A percentile compares a stretch with the other conserved stretches of the same genome.
phyloP scores from a whole-genome alignment of 768 basidiomycete genomes.

The Russula compacta region DNA sequence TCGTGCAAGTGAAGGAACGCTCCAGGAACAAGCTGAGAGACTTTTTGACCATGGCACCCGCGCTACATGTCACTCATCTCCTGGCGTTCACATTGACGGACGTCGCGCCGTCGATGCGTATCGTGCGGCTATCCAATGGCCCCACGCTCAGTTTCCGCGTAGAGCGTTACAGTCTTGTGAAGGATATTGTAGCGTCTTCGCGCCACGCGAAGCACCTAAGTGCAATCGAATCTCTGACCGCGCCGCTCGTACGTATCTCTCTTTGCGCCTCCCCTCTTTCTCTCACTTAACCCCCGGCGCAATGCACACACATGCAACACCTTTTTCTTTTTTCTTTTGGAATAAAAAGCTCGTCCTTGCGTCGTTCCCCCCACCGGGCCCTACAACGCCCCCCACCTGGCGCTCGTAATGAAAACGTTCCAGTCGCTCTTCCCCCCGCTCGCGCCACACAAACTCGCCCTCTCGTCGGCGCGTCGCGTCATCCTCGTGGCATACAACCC shows the following conservation, averaged over 20 bases:
- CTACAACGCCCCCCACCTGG: constrained; percentile 74
- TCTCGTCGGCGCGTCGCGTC: constrained; percentile 87
- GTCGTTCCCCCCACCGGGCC: constrained; percentile 70
- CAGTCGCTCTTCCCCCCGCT: constrained; percentile 95
- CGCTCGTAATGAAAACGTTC: constrained; percentile 91
- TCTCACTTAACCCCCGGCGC: background rate
- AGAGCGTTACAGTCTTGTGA: constrained; percentile 87
- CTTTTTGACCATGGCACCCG: constrained; percentile 85
- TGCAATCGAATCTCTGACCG: constrained; percentile 75
- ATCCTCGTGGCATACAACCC: constrained; percentile 89
- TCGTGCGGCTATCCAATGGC: constrained; percentile 80
- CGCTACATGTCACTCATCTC: constrained; percentile 84
- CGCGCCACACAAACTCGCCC: constrained; percentile 64
- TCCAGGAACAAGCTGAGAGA: constrained; percentile 87
- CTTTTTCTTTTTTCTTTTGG: constrained; percentile 1
- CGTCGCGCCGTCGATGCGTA: constrained; percentile 75
- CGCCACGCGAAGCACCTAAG: constrained; percentile 66
- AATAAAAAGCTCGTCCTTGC: constrained; percentile 68
- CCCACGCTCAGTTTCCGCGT: constrained; percentile 92
- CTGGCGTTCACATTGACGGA: constrained; percentile 87
- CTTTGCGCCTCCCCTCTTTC: background rate
- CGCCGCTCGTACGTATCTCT: constrained; percentile 64
- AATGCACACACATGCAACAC: too few relatives aligned
- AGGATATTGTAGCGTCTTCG: constrained; percentile 63
- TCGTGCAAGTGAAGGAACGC: constrained; percentile 58